Percentiles rank a stretch among this genome's conserved stretches.
Evolutionary conservation across 805 yeast species (phyloP).

Genomic region (Saccharomycopsis microspora): DNA sequence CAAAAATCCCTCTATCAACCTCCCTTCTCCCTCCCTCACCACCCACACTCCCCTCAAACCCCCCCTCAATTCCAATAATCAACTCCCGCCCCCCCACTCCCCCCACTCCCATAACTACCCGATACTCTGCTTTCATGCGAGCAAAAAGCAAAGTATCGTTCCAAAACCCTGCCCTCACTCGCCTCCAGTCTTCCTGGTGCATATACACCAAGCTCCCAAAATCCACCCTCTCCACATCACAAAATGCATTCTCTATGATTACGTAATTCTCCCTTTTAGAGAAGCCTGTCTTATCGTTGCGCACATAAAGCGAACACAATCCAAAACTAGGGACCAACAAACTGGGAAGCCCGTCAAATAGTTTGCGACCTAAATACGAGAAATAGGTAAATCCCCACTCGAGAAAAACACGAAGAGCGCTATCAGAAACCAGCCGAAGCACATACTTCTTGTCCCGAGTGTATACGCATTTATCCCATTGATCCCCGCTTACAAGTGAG

Average conservation of each 20-base stretch:
- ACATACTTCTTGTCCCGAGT: too few relatives aligned
- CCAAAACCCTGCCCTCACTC: slow-evolving; percentile 81
- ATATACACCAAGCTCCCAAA: slow-evolving; percentile 94
- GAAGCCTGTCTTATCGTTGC: slow-evolving; percentile 64
- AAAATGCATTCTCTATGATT: slow-evolving; percentile 92
- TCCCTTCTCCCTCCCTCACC: too few relatives aligned
- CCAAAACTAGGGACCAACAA: slow-evolving; percentile 93
- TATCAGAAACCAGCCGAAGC: too few relatives aligned
- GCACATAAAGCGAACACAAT: slow-evolving; percentile 84
- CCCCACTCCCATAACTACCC: slow-evolving; percentile 20
- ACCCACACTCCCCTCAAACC: neutral
- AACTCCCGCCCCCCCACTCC: slow-evolving; percentile 33
- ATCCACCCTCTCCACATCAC: slow-evolving; percentile 94
- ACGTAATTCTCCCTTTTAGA: slow-evolving; percentile 79
- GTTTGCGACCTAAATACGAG: slow-evolving; percentile 89
- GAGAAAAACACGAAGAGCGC: too few relatives aligned
- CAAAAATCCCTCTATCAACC: too few relatives aligned
- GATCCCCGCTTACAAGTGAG: too few relatives aligned
- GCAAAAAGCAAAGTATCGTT: slow-evolving; percentile 93
- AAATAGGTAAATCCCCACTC: slow-evolving; percentile 36
- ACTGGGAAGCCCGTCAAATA: slow-evolving; percentile 90
- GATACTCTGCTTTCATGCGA: slow-evolving; percentile 98
- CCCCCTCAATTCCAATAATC: slow-evolving; percentile 79
- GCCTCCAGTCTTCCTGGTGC: slow-evolving; percentile 78
- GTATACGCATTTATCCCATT: too few relatives aligned